A percentile compares a stretch with the other conserved stretches of the same genome.
Conservation (phyloP, 2,329 filamentous ascomycete genomes). For the Colletotrichum sublineola region DNA sequence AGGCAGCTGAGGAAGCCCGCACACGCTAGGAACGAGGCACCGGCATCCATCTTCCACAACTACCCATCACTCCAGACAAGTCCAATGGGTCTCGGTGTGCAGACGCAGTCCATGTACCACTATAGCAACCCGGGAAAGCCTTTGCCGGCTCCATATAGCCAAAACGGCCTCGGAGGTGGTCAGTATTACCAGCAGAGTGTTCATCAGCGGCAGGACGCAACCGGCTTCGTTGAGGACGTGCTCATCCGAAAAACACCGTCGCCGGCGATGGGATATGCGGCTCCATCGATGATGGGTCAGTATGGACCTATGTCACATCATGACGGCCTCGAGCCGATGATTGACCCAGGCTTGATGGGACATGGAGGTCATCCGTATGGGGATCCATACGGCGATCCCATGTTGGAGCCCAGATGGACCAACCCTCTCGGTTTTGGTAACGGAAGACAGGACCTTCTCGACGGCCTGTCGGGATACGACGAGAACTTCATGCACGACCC, state of each 20-base stretch:
- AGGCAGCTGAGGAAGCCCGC: conserved; percentile 48
- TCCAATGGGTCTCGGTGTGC: conserved; percentile 39
- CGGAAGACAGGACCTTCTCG: conserved; percentile 36
- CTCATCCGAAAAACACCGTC: conserved; percentile 53
- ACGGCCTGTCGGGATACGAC: conserved; percentile 44
- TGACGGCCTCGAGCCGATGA: conserved; percentile 43
- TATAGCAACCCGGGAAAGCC: conserved; percentile 47
- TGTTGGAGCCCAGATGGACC: conserved; percentile 40
- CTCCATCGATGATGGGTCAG: conserved; percentile 37
- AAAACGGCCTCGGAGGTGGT: conserved; percentile 46
- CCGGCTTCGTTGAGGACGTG: conserved; percentile 48
- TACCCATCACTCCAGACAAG: conserved; percentile 36
- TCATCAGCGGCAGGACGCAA: conserved; percentile 46
- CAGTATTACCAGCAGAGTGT: conserved; percentile 56
- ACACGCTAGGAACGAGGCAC: conserved; percentile 48
- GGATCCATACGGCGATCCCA: conserved; percentile 34
- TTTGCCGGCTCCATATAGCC: conserved; percentile 55
- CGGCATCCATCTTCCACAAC: conserved; percentile 42
- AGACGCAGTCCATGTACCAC: conserved; percentile 42
- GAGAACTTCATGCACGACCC: conserved; percentile 42
- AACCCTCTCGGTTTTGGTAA: conserved; percentile 35
- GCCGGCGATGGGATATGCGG: conserved; percentile 45
- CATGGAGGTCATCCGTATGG: conserved; percentile 39
- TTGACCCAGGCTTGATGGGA: conserved; percentile 40
- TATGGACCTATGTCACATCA: conserved; percentile 40